Evolutionary conservation across 2,329 filamentous ascomycete genomes (phyloP).

Genomic region (Colletotrichum musicola): DNA sequence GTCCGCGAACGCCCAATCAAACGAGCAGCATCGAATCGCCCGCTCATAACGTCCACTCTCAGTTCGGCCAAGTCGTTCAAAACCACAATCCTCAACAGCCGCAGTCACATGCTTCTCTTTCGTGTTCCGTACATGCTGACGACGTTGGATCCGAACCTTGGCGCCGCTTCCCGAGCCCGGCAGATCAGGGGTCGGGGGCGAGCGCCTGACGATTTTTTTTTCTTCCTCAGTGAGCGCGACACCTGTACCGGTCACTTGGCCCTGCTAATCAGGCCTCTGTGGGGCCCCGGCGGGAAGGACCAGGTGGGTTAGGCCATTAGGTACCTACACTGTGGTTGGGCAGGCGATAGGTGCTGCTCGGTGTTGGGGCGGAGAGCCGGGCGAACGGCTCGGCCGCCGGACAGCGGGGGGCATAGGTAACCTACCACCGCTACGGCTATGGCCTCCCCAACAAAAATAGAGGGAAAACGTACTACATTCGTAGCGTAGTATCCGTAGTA

Average conservation of each 20-base stretch:
- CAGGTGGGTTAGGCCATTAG: too few relatives aligned
- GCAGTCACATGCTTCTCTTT: slow-evolving; percentile 22
- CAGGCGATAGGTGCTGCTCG: not conserved
- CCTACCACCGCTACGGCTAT: not conserved
- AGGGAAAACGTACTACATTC: not conserved
- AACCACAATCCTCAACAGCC: not conserved
- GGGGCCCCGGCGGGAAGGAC: too few relatives aligned
- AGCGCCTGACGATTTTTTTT: too few relatives aligned
- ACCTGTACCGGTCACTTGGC: too few relatives aligned
- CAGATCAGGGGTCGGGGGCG: not conserved
- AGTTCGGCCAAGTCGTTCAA: not conserved
- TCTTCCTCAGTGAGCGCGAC: too few relatives aligned
- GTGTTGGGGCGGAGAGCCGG: slow-evolving; percentile 36
- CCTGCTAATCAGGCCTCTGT: too few relatives aligned
- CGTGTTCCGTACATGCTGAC: not conserved
- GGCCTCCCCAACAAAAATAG: slow-evolving; percentile 14
- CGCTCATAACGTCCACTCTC: not conserved
- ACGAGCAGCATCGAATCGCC: not conserved
- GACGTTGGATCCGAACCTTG: not conserved
- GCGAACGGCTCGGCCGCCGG: slow-evolving; percentile 35
- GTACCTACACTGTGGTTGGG: too few relatives aligned
- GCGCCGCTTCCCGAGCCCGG: slow-evolving; percentile 7
- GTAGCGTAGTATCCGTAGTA: too few relatives aligned
- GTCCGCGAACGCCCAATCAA: too few relatives aligned
- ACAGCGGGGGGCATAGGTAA: not conserved